Conservation (phyloP, 1,284 basidiomycete genomes). For the Sporisorium scitamineum region DNA sequence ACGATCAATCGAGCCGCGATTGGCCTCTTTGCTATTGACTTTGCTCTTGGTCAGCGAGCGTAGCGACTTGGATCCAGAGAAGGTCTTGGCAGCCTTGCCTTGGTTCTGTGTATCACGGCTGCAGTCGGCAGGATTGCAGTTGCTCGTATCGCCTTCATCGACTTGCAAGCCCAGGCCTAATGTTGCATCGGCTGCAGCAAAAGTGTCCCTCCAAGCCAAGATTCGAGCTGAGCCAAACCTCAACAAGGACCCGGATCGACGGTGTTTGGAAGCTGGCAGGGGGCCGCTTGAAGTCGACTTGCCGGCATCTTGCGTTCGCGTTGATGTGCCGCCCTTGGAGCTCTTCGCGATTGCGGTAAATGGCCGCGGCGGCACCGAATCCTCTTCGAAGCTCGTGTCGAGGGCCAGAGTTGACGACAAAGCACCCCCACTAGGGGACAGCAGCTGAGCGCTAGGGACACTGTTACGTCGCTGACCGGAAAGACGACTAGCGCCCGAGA, state of each 20-base stretch:
- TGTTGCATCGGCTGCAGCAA: background rate
- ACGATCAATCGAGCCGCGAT: background rate
- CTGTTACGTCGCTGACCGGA: conserved; percentile 15
- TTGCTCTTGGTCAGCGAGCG: conserved; percentile 10
- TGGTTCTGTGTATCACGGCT: background rate
- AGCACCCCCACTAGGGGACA: background rate
- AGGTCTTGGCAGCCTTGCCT: conserved; percentile 5
- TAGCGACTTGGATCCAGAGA: conserved; percentile 27
- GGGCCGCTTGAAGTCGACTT: background rate
- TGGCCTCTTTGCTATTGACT: background rate
- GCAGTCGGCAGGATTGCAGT: background rate
- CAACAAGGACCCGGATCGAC: conserved; percentile 35
- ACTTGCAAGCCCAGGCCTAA: conserved; percentile 21
- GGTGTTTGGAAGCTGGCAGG: conserved; percentile 6
- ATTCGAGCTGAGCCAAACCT: conserved; percentile 24
- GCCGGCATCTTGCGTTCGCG: background rate
- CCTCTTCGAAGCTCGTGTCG: background rate
- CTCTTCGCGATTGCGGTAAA: background rate
- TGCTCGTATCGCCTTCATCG: background rate
- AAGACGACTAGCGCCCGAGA: background rate
- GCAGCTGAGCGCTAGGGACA: conserved; percentile 11
- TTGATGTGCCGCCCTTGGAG: background rate
- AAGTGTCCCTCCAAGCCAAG: conserved; percentile 24
- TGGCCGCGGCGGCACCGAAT: background rate
- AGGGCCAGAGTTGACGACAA: background rate